These are phyloP conservation scores for Solanum hybrid DNA, from an alignment of 305 asterid genomes.

Conservation along the genomic window DNA sequence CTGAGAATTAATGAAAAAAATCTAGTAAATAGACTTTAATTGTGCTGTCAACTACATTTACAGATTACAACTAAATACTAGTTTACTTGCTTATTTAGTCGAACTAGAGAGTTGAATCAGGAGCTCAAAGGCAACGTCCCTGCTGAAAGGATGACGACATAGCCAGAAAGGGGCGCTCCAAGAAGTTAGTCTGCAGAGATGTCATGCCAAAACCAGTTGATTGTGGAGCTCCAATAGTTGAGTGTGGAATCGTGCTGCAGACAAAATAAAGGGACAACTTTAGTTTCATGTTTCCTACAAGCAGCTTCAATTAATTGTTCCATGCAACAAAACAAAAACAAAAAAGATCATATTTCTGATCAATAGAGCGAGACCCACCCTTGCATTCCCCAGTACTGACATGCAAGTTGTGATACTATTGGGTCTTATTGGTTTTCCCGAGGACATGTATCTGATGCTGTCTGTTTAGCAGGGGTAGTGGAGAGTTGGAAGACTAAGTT, in stretches of 20 bases:
- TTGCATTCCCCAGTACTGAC: neutral
- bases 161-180: slow-evolving; percentile 56
- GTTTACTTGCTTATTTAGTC: neutral
- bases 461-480: neutral
- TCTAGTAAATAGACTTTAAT: neutral
- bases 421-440: neutral
- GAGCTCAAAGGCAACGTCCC: slow-evolving; percentile 45
- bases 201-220: slow-evolving; percentile 57
- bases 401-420: neutral
- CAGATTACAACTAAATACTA: neutral
- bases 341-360: neutral
- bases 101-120: neutral
- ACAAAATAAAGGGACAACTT: neutral
- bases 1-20: neutral
- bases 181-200: slow-evolving; percentile 48
- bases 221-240: slow-evolving; percentile 52
- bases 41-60: neutral
- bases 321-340: neutral
- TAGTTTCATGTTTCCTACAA: neutral
- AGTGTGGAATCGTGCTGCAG: slow-evolving; percentile 48
- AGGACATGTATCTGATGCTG: neutral
- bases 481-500: neutral
- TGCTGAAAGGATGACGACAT: slow-evolving; percentile 53
- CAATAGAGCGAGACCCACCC: neutral
- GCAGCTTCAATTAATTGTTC: neutral